phyloP scores from a whole-genome alignment of 192 early-diverging fungal species.

The Coemansia furcata region DNA sequence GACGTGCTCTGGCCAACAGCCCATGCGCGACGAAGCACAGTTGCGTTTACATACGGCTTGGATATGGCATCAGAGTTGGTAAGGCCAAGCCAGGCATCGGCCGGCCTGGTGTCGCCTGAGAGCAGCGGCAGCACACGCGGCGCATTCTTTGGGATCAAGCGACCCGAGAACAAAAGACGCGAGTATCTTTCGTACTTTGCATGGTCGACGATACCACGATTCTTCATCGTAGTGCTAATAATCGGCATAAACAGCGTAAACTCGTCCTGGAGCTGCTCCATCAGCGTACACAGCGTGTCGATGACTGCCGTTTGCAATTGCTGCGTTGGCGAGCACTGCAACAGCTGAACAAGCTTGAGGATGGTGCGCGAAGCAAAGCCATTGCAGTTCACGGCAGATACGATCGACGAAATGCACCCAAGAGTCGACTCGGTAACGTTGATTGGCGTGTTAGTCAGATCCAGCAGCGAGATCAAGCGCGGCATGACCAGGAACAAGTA shows the following conservation, averaged over 20 bases:
- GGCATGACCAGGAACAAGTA: slow-evolving; percentile 91
- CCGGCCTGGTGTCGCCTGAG: neutral
- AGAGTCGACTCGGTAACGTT: slow-evolving; percentile 65
- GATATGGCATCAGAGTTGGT: neutral
- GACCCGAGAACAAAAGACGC: slow-evolving; percentile 73
- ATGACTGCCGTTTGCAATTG: slow-evolving; percentile 67
- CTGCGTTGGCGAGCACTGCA: slow-evolving; percentile 46
- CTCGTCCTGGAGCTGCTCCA: slow-evolving; percentile 80
- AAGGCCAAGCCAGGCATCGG: neutral
- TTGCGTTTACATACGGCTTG: slow-evolving; percentile 2
- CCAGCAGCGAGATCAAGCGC: slow-evolving; percentile 75
- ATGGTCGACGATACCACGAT: slow-evolving; percentile 62
- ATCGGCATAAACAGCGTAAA: slow-evolving; percentile 86
- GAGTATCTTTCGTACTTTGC: slow-evolving; percentile 71
- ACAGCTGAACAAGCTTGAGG: slow-evolving; percentile 75
- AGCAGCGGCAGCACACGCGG: slow-evolving; percentile 7
- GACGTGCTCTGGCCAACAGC: slow-evolving; percentile 52
- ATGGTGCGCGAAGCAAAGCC: slow-evolving; percentile 88
- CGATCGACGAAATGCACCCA: slow-evolving; percentile 69
- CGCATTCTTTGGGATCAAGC: slow-evolving; percentile 34
- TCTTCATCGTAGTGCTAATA: slow-evolving; percentile 74
- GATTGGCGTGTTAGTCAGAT: slow-evolving; percentile 63
- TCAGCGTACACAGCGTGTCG: slow-evolving; percentile 78
- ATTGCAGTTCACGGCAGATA: slow-evolving; percentile 72
- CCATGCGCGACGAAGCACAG: slow-evolving; percentile 77